A percentile compares a stretch with the other conserved stretches of the same genome.
Evolutionary conservation across 2,329 filamentous ascomycete species (phyloP).

Genomic region (Dactylellina cionopaga): DNA sequence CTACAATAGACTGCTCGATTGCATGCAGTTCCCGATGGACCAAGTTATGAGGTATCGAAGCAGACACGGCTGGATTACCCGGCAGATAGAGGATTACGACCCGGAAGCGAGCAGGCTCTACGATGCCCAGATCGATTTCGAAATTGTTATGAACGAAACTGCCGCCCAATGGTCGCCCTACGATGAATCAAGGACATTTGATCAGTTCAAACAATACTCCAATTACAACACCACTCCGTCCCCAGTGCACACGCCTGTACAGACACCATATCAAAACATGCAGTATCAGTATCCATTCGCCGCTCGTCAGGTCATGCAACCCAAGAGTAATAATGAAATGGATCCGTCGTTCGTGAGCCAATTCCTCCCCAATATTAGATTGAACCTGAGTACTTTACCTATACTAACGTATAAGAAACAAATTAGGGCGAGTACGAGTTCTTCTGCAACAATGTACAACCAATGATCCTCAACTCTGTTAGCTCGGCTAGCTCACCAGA

Average conservation of each 20-base stretch:
- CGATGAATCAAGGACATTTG: conserved; percentile 43
- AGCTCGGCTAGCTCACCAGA: conserved; percentile 49
- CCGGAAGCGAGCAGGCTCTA: conserved; percentile 44
- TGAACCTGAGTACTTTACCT: background rate
- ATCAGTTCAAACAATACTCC: conserved; percentile 48
- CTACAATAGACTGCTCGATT: conserved; percentile 39
- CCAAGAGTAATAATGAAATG: conserved; percentile 47
- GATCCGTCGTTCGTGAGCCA: conserved; percentile 53
- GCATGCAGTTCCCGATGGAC: conserved; percentile 44
- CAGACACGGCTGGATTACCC: conserved; percentile 48
- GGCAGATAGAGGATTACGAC: conserved; percentile 34
- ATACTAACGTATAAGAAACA: conserved; percentile 32
- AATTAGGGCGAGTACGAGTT: conserved; percentile 51
- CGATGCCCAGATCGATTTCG: conserved; percentile 46
- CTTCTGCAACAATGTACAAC: conserved; percentile 50
- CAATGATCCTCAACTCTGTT: conserved; percentile 43
- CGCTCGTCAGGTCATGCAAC: conserved; percentile 50
- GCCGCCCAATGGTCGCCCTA: conserved; percentile 48
- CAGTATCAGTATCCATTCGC: conserved; percentile 49
- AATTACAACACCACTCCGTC: conserved; percentile 49
- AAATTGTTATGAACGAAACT: conserved; percentile 50
- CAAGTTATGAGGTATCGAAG: conserved; percentile 41
- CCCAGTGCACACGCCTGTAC: conserved; percentile 36
- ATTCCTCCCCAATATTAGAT: conserved; percentile 10
- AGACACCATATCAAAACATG: conserved; percentile 36